Evolutionary conservation across 2,329 filamentous ascomycete genomes (phyloP), one percentile per base, ranked within the genome.

Genomic region (Bertia moriformis): DNA sequence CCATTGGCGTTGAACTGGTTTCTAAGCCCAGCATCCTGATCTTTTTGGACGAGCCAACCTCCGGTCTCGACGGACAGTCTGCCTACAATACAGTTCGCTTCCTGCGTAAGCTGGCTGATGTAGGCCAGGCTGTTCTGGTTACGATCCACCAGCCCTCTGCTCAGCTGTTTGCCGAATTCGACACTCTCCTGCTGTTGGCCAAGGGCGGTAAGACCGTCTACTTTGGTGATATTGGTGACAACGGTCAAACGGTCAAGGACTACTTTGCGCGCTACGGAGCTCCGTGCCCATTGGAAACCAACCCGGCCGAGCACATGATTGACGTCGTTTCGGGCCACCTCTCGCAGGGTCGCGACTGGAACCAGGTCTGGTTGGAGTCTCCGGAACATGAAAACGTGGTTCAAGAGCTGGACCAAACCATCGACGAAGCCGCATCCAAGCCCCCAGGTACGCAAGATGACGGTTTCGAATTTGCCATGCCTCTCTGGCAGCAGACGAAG

Each of bases 71-170:
- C 46, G 78, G 76, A 2, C 70, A 79, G 40, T 77, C 78, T 4
- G 79, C 81, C 0, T 78, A 66, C 50, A 73, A 74, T 44, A 78
- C 71, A 0, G 66, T 81, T 4, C 69, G 74, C 0, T 81, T 83
- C 55, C 51, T 83, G 14, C 63, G 74, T 10, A 81, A 80, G 51
- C 63, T 83, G 0, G 76, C 78, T 4, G 69, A 73, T 38, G 67
- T 67, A 2, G 78, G 78, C 0, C 78, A 83, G 47, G 76, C 78
- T 3, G 70, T 83, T 2, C 58, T 83, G 1, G 74, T 75, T 43
- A 83, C 78, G 0, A 83, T 83, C 30, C 78, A 83, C 46, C 78
- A 83, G 52, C 79, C 79, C 0, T 79, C 74, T 1, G 73, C 75
- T 0, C 68, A 75, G 7, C 59, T 83, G 0, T 82, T 83, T 40